Conservation (phyloP, 2,329 filamentous ascomycete species). For the Meredithiella fracta region DNA sequence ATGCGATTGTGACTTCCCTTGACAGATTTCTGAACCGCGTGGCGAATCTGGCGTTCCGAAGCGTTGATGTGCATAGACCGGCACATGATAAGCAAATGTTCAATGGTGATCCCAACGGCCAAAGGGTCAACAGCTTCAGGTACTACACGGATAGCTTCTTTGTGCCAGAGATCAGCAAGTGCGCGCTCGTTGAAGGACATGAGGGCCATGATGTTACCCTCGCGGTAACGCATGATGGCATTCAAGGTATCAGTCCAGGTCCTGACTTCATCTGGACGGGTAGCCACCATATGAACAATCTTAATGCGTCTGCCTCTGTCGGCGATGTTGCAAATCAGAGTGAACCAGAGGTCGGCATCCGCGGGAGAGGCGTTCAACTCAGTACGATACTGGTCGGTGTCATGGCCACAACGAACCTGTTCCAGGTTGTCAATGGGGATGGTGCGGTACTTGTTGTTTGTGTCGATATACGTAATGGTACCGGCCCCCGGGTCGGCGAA, state of each 20-base stretch:
- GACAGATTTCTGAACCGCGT: slow-evolving; percentile 61
- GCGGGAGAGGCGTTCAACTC: slow-evolving; percentile 57
- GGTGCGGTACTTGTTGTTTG: slow-evolving; percentile 58
- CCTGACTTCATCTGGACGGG: slow-evolving; percentile 51
- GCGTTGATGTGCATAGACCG: slow-evolving; percentile 85
- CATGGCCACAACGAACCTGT: slow-evolving; percentile 67
- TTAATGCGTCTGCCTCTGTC: slow-evolving; percentile 57
- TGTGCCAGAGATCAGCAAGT: slow-evolving; percentile 69
- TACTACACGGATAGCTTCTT: slow-evolving; percentile 59
- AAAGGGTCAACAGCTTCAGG: slow-evolving; percentile 31
- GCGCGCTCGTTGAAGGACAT: slow-evolving; percentile 73
- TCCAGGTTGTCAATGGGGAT: slow-evolving; percentile 93
- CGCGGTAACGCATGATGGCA: slow-evolving; percentile 67
- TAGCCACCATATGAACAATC: slow-evolving; percentile 73
- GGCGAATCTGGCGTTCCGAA: slow-evolving; percentile 53
- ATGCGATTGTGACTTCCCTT: slow-evolving; percentile 45
- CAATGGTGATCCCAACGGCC: slow-evolving; percentile 49
- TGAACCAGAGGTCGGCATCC: slow-evolving; percentile 64
- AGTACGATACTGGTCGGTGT: slow-evolving; percentile 77
- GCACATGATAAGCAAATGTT: slow-evolving; percentile 68
- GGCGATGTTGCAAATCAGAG: slow-evolving; percentile 69
- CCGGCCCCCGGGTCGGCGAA: slow-evolving; percentile 68
- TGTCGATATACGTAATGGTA: slow-evolving; percentile 70
- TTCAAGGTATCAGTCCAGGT: slow-evolving; percentile 77
- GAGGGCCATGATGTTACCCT: slow-evolving; percentile 77